Evolutionary conservation across 1,284 basidiomycete species (phyloP), one percentile per base, ranked within the genome.

Genomic region (Pisolithus thermaeus): DNA sequence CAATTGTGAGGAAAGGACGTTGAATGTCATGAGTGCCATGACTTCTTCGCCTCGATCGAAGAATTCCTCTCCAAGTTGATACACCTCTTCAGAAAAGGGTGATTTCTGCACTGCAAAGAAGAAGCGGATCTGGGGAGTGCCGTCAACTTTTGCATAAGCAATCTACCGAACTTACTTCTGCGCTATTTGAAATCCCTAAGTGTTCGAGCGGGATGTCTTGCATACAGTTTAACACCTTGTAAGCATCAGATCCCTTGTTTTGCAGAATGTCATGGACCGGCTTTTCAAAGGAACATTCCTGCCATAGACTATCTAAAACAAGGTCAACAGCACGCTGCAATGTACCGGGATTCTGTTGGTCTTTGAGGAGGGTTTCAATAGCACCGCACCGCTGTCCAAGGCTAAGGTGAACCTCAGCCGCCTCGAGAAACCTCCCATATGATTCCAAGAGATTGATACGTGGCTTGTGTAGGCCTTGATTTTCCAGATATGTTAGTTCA

Each of bases 401-500:
- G 1, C 65, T 57, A 1, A 79, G 60, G 56, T 79, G 74, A 6
- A 81, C 57, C 18, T 79, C 73, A 2, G 80, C 81, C 0, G 81
- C 81, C 30, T 83, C 78, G 0, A 58, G 56, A 38, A 63, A 68
- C 48, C 72, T 65, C 2, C 73, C 74, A n/a, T n/a, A n/a, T n/a
- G n/a, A 62, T 36, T 73, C 68, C 8, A 84, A 70, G 8, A 83
- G 59, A 1, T 62, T 61, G 0, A 74, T 76, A 32, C 71, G 73
- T 9, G 75, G 73, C 9, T 73, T 57, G 52, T 79, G 74, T 16
- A 85, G 68, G 16, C 75, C 77, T 47, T 70, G 73, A 18, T 78
- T 75, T 51, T 80, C 76, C 53, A 81, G 69, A 53, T 79, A 84
- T 44, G 79, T 74, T 6, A 84, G 57, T 12, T 71, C 68, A 7